A percentile compares a stretch with the other conserved stretches of the same genome.
Evolutionary conservation across 78 protist genomes (phyloP).

Genomic region (Chrysochromulina tobinii): DNA sequence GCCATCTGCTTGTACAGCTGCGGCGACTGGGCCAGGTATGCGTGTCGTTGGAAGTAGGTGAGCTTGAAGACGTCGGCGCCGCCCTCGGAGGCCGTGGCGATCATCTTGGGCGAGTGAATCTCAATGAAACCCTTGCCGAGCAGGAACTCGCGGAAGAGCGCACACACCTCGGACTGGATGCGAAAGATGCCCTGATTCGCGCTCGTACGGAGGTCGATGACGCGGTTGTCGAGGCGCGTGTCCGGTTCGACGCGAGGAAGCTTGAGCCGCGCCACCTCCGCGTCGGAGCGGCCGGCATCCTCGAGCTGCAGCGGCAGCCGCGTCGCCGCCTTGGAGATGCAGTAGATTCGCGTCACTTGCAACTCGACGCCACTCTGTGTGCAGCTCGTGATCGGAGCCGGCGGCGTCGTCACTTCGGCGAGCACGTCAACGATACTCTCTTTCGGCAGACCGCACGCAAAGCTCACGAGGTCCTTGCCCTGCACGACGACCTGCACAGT

Average conservation of each 20-base stretch:
- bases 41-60: conserved; percentile 79
- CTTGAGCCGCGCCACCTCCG: not conserved
- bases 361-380: too few relatives aligned
- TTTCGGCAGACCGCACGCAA: not conserved
- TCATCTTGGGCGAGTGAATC: conserved; percentile 98
- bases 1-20: conserved; percentile 99
- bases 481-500: not conserved
- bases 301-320: conserved; percentile 63
- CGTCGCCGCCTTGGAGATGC: not conserved
- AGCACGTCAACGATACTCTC: not conserved
- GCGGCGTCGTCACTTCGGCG: not conserved
- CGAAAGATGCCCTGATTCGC: not conserved
- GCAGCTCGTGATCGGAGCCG: too few relatives aligned
- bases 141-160: not conserved
- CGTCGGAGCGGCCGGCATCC: conserved; percentile 73
- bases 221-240: conserved; percentile 85
- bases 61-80: conserved; percentile 96
- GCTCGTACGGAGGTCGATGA: conserved; percentile 85
- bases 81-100: conserved; percentile 90
- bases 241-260: conserved; percentile 60
- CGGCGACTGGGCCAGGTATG: conserved; percentile 97
- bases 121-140: conserved; percentile 77
- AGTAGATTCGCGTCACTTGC: not conserved
- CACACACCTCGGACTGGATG: not conserved
- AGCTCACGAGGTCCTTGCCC: not conserved